Evolutionary conservation across 345 rosid genomes (phyloP), one percentile per base, ranked within the genome.

Genomic region (Linum lewisii): DNA sequence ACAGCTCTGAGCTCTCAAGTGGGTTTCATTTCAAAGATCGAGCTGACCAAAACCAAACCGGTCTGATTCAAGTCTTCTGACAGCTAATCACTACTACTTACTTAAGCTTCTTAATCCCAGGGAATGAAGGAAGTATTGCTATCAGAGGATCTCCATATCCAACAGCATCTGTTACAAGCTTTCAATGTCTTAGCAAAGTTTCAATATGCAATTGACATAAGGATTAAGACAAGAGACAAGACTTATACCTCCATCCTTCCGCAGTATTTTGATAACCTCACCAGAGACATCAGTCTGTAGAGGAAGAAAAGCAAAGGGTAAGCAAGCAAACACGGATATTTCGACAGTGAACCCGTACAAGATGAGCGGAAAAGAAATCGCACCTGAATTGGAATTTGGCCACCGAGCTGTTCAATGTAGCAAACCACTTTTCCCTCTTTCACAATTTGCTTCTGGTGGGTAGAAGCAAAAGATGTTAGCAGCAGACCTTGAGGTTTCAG

Each of bases 351-450:
- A 7, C 24, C 11, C 24, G 5, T 51, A 51, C 7, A 29, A 29
- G 19, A 21, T 20, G 23, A 52, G 23, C 20, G 23, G 0, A 21
- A 21, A 52, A n/a, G n/a, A n/a, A 59, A 2, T 19, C 67, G 63
- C 57, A 88, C 96, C 96, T 84, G 88, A 7, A 91, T 66, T 14
- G 95, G 90, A 65, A 86, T 71, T 69, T 88, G 86, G 63, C 85
- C 83, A 51, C 95, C 95, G 18, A 91, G 85, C 69, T 86, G 98
- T 66, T 86, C 92, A 36, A 91, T 80, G 66, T 73, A 86, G 82
- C 98, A 85, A 16, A 91, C 72, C 61, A 86, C 80, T 77, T 86
- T 86, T n/a, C 98, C 95, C 77, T 91, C 96, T 72, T 80, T 91
- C 65, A 88, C 92, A 44, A 59, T 73, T 72, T 91, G 96, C 73